phyloP scores from a whole-genome alignment of 2,329 filamentous ascomycete genomes.

The Ophiosphaerella narmari region DNA sequence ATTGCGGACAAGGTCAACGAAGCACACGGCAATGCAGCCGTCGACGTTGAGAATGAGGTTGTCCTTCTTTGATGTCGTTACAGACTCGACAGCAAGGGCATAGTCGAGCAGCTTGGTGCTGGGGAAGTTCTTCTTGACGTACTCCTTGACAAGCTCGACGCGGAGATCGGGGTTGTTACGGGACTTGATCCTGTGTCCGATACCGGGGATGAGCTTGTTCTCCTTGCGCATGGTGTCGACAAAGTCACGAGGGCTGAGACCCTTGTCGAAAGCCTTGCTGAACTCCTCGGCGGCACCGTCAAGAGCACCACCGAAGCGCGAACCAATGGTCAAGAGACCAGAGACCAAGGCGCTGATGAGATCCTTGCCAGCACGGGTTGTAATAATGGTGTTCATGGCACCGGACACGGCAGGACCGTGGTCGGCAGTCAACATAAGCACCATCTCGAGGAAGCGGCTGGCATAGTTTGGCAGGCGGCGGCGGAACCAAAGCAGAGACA shows the following conservation, averaged over 20 bases:
- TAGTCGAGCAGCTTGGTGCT: constrained; percentile 98
- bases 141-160: constrained; percentile 99
- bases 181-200: constrained; percentile 99
- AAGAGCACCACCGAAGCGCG: constrained; percentile 96
- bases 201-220: constrained; percentile 99
- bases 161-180: constrained; percentile 99
- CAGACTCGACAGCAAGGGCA: constrained; percentile 94
- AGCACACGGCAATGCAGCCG: constrained; percentile 97
- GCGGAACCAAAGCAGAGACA: constrained; percentile 99
- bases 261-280: constrained; percentile 97
- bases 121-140: constrained; percentile 96
- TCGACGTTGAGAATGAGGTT: constrained; percentile 99
- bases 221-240: constrained; percentile 99
- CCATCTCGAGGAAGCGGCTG: constrained; percentile 99
- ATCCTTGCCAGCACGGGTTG: constrained; percentile 98
- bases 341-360: constrained; percentile 93
- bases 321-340: constrained; percentile 97
- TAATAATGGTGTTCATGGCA: constrained; percentile 99
- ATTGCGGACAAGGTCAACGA: constrained; percentile 96
- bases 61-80: constrained; percentile 99
- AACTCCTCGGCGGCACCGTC: constrained; percentile 99
- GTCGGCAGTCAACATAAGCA: constrained; percentile 99
- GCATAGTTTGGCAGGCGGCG: constrained; percentile 94
- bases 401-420: constrained; percentile 98
- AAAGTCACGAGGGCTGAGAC: constrained; percentile 96